Base-by-base conservation (phyloP, 257 asterid species). In the Solanum virginianum region DNA sequence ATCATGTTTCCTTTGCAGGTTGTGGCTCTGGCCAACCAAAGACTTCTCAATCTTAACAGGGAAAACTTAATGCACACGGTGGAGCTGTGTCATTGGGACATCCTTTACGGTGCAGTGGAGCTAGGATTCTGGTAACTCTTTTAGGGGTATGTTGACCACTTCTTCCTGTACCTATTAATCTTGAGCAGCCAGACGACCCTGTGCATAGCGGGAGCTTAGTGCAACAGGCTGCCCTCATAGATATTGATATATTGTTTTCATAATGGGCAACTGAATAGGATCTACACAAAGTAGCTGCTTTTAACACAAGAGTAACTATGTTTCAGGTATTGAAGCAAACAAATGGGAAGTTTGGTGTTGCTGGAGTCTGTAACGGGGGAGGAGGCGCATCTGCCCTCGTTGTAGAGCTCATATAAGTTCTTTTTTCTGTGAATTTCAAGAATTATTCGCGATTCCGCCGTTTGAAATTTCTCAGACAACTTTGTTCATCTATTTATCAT, bases 381-480 rank as follows among this genome's bases (percentile, higher is more conserved):
- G 99, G 99, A 74, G 99, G 99, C 83, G 98, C 99, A 84, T 96
- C 99, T 80, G 93, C 99, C 68, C 87, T 94, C 51, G 99, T 94
- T 86, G 66, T 94, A 32, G 99, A 96, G 91, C 87, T 94, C 88
- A 75, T 88, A 92, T 90, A 90, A 77, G 91, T 70, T 43, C 49
- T 43, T 60, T 53, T 39, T 85, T 91, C 24, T 51, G 85, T 82
- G 85, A 85, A 32, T 53, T 84, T 92, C 90, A 72, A 69, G 88
- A 14, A 82, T 85, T 80, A 59, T 16, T 18, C 5, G 6, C 10
- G 80, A 55, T 83, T 71, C 51, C 36, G 51, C 14, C 6, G 2
- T 65, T 54, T 53, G 10, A 53, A 18, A 29, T 79, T 77, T 77
- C 9, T 26, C 2, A 7, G 9, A 29, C 0, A 29, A 16, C 18